Base-by-base conservation (phyloP, 2,329 filamentous ascomycete genomes). In the Fusarium odoratissimum region DNA sequence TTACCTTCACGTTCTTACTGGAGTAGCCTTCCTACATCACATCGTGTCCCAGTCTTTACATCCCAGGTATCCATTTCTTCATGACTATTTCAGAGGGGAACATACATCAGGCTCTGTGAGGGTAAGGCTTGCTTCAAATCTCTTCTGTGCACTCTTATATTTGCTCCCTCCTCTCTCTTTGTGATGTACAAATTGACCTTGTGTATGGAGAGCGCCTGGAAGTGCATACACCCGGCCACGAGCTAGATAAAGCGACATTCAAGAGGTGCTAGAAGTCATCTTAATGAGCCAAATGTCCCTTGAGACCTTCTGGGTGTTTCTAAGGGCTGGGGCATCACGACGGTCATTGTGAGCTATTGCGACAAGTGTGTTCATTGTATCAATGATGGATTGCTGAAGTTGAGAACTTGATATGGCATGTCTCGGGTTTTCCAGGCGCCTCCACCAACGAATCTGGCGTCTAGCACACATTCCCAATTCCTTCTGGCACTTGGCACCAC, bases 201-300 rank as follows among this genome's bases (percentile, higher is more conserved):
- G 14, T 8, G n/a, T 14, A 17, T 17, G 6, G 11, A 10, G 6
- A 8, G 41, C 14, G 14, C 41, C n/a, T 17, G 14, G 6, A 23
- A 14, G 1, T 9, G n/a, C 8, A 21, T 19, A 5, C 0, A 21
- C 5, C 37, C 6, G 6, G 7, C 37, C 11, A 40, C 19, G 6
- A 38, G 7, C 5, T 40, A 8, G 12, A 14, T 5, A n/a, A 7
- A n/a, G n/a, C 8, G 12, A 12, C 1, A 40, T 9, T 10, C n/a
- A 10, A 41, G n/a, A 16, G 13, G 5, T 10, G n/a, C 21, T n/a
- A n/a, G 12, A 11, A 1, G 16, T 7, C n/a, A 8, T 23, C 21
- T 23, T 8, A 6, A 14, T 14, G 13, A 6, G 8, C 6, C 8
- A n/a, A 14, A 41, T 41, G 21, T 7, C 9, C 9, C 1, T 38